A percentile compares a stretch with the other conserved stretches of the same genome.
Conservation (phyloP, 1,139 yeast species). For the Debaryomyces nepalensis region DNA sequence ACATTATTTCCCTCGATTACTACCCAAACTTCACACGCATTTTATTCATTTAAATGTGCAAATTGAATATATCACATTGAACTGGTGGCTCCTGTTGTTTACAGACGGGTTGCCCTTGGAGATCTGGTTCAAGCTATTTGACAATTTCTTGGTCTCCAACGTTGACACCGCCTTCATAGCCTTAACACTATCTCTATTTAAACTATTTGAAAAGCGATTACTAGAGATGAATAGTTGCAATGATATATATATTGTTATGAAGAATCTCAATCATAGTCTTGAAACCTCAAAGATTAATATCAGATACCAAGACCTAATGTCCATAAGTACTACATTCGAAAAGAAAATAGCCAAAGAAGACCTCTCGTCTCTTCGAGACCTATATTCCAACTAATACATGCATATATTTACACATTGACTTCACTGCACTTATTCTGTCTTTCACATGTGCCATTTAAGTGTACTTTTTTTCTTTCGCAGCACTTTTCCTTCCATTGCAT, state of each 20-base stretch:
- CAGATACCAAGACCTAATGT: slow-evolving; percentile 20
- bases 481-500: not conserved
- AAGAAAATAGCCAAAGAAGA: slow-evolving; percentile 17
- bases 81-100: slow-evolving; percentile 64
- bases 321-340: slow-evolving; percentile 16
- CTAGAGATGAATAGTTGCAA: slow-evolving; percentile 35
- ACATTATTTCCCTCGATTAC: slow-evolving; percentile 25
- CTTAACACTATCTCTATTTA: slow-evolving; percentile 45
- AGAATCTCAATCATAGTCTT: slow-evolving; percentile 34
- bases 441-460: not conserved
- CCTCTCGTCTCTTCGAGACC: slow-evolving; percentile 8
- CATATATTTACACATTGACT: not conserved
- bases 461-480: not conserved
- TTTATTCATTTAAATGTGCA: slow-evolving; percentile 45
- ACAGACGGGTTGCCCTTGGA: slow-evolving; percentile 58
- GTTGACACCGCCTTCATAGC: slow-evolving; percentile 17
- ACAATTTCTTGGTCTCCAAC: slow-evolving; percentile 39
- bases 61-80: slow-evolving; percentile 56
- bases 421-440: not conserved
- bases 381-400: slow-evolving; percentile 1
- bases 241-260: slow-evolving; percentile 49
- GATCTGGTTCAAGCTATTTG: slow-evolving; percentile 57
- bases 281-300: slow-evolving; percentile 19
- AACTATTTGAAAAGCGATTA: slow-evolving; percentile 41
- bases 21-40: slow-evolving; percentile 48